These are phyloP conservation scores for Acanthamoeba sp. DNA, from an alignment of 208 protist genomes.

Conservation along the genomic window DNA sequence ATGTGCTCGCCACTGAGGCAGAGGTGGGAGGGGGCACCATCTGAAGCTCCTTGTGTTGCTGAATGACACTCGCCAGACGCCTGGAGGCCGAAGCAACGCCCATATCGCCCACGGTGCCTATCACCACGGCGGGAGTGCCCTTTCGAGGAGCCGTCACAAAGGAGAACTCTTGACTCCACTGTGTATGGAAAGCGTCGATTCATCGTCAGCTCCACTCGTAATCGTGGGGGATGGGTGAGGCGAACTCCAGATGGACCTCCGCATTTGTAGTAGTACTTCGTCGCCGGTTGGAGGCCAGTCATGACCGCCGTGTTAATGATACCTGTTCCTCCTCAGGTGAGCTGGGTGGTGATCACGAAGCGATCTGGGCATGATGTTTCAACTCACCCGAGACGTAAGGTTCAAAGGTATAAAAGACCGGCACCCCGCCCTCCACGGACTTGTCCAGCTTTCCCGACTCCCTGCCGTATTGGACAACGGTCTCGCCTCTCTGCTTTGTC, in stretches of 20 bases:
- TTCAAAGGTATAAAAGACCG: background rate
- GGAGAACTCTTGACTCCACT: slow-evolving; percentile 31
- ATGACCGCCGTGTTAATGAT: background rate
- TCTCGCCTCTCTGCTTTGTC: background rate
- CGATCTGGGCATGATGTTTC: no score
- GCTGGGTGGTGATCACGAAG: no score
- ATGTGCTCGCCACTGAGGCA: no score
- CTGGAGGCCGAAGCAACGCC: background rate
- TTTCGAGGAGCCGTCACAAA: background rate
- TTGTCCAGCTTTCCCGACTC: background rate
- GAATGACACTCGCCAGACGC: background rate
- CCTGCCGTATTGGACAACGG: background rate
- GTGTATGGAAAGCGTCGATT: background rate
- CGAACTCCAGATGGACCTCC: background rate
- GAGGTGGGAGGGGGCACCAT: background rate
- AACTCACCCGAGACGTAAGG: background rate
- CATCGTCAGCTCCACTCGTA: no score
- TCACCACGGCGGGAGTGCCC: background rate
- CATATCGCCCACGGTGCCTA: background rate
- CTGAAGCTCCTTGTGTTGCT: background rate
- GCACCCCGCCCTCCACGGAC: background rate
- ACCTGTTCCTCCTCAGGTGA: background rate
- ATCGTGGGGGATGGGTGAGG: background rate
- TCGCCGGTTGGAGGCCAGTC: background rate
- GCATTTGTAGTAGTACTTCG: background rate